Conservation (phyloP, 306 rosid genomes). For the Sphenostylis stenocarpa region DNA sequence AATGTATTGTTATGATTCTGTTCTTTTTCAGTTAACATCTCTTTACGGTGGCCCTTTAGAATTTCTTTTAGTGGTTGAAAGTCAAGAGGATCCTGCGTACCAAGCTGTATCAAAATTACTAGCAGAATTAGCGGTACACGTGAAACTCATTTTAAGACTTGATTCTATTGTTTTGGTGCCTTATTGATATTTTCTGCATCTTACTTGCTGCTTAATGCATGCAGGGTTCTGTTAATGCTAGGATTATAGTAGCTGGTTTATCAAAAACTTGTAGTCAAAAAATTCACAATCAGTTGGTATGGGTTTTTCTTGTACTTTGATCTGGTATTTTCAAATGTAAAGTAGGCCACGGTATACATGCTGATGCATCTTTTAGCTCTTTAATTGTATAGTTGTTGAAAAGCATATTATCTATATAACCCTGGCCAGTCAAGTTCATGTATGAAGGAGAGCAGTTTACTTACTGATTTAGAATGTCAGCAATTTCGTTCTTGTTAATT, state of each 20-base stretch:
- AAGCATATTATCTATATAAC: neutral
- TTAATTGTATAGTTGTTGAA: slow-evolving; percentile 22
- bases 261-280: slow-evolving; percentile 98
- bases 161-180: neutral
- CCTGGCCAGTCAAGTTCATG: slow-evolving; percentile 13
- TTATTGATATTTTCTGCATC: neutral
- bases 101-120: slow-evolving; percentile 54
- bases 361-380: neutral
- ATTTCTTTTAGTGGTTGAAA: slow-evolving; percentile 85
- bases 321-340: slow-evolving; percentile 25
- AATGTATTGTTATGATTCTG: slow-evolving; percentile 6
- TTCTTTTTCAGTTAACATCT: slow-evolving; percentile 74
- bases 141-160: slow-evolving; percentile 26
- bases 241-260: slow-evolving; percentile 77
- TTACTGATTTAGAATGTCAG: slow-evolving; percentile 15
- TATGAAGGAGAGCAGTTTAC: neutral
- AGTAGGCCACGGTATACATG: neutral
- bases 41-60: slow-evolving; percentile 98
- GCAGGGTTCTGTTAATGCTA: slow-evolving; percentile 84
- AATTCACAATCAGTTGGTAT: slow-evolving; percentile 96
- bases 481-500: slow-evolving; percentile 15
- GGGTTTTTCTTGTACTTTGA: slow-evolving; percentile 1
- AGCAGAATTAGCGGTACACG: slow-evolving; percentile 68
- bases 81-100: slow-evolving; percentile 90
- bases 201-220: slow-evolving; percentile 28